Evolutionary conservation across 1,284 basidiomycete genomes (phyloP).

Genomic region (Amylostereum areolatum): DNA sequence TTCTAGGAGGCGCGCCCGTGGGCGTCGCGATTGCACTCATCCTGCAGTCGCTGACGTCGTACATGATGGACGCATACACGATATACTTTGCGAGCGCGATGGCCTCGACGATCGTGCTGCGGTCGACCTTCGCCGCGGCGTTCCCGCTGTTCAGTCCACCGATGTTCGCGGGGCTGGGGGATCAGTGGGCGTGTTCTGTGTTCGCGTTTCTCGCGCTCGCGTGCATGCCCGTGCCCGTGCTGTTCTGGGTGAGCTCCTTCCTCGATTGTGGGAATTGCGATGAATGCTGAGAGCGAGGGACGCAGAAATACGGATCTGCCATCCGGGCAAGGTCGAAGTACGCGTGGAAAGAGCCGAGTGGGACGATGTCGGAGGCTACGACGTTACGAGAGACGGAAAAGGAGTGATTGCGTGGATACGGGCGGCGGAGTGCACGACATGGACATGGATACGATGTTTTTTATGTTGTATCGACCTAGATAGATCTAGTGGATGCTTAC

Average conservation of each 20-base stretch:
- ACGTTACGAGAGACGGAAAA: not conserved
- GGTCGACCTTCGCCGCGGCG: constrained; percentile 56
- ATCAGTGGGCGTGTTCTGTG: constrained; percentile 61
- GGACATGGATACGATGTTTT: too few species aligned
- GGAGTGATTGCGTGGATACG: too few species aligned
- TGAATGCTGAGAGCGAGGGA: not conserved
- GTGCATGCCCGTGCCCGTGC: constrained; percentile 48
- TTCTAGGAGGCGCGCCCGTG: constrained; percentile 59
- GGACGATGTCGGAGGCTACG: not conserved
- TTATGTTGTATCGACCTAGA: too few species aligned
- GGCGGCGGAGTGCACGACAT: too few species aligned
- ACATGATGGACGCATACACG: constrained; percentile 62
- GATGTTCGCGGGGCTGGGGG: constrained; percentile 54
- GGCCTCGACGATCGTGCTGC: constrained; percentile 64
- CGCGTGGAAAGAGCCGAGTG: constrained; percentile 33
- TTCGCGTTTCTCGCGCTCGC: constrained; percentile 51
- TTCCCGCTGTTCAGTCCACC: constrained; percentile 57
- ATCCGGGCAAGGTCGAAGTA: constrained; percentile 51
- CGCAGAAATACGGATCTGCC: constrained; percentile 51
- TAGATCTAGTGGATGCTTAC: too few species aligned
- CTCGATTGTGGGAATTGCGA: not conserved
- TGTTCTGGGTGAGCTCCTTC: constrained; percentile 38
- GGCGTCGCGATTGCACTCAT: constrained; percentile 57
- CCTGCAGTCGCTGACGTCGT: constrained; percentile 52
- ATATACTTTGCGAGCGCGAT: constrained; percentile 63